Percentiles rank a stretch among this genome's conserved stretches.
Conservation (phyloP, 2,329 filamentous ascomycete genomes). For the Epichloe gansuensis region DNA sequence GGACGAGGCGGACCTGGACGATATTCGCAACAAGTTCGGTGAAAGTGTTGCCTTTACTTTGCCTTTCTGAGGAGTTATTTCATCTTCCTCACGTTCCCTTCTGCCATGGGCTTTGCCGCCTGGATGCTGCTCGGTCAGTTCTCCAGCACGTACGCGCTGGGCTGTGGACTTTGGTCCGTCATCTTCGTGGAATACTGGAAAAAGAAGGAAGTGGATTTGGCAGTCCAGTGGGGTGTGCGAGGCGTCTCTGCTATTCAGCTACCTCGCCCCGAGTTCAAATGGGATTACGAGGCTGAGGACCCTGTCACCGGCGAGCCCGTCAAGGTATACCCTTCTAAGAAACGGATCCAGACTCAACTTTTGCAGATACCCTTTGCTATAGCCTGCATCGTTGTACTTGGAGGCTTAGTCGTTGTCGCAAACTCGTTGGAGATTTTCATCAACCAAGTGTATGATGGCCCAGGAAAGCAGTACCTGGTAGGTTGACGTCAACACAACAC, state of each 20-base stretch:
- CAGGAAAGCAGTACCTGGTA: slow-evolving; percentile 74
- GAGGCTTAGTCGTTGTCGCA: slow-evolving; percentile 70
- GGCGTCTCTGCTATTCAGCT: slow-evolving; percentile 73
- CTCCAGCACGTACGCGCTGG: slow-evolving; percentile 66
- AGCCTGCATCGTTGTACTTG: slow-evolving; percentile 58
- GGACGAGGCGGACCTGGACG: slow-evolving; percentile 53
- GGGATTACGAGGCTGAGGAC: slow-evolving; percentile 67
- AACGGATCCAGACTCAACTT: slow-evolving; percentile 64
- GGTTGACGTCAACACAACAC: slow-evolving; percentile 15
- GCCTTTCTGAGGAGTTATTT: slow-evolving; percentile 90
- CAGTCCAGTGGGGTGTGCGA: slow-evolving; percentile 78
- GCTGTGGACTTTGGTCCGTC: slow-evolving; percentile 75
- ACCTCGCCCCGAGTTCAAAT: slow-evolving; percentile 64
- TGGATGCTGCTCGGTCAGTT: slow-evolving; percentile 81
- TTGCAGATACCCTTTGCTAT: slow-evolving; percentile 78
- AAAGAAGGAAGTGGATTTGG: slow-evolving; percentile 77
- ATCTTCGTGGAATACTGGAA: slow-evolving; percentile 96
- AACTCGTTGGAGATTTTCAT: slow-evolving; percentile 95
- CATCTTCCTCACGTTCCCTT: slow-evolving; percentile 70
- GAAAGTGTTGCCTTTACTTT: slow-evolving; percentile 86
- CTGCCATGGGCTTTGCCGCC: slow-evolving; percentile 60
- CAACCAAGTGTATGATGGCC: slow-evolving; percentile 82
- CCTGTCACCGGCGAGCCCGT: slow-evolving; percentile 70
- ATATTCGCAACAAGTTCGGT: slow-evolving; percentile 65
- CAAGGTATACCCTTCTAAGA: slow-evolving; percentile 62